These are phyloP conservation scores for Fusarium decemcellulare DNA, from an alignment of 2,329 filamentous ascomycete species.

Conservation along the genomic window DNA sequence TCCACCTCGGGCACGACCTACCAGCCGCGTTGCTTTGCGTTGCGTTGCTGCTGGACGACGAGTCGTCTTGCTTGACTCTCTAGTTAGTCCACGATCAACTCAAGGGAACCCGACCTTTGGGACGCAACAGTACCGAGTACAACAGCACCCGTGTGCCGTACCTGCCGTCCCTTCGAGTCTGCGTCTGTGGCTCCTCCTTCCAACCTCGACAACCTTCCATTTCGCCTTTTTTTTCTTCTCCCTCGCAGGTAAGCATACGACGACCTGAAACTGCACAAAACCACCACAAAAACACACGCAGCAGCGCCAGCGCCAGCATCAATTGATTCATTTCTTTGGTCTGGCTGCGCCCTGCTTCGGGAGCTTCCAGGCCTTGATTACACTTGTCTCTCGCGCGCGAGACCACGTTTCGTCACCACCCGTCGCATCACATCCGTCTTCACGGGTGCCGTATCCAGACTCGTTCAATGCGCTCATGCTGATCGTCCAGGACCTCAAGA, in stretches of 20 bases:
- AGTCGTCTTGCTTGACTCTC: too few species aligned
- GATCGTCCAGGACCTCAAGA: conserved; percentile 66
- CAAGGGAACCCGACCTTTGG: conserved; percentile 11
- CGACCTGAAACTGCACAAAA: conserved; percentile 5
- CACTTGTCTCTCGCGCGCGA: not conserved
- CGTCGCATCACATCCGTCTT: conserved; percentile 22
- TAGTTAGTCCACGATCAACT: conserved; percentile 1
- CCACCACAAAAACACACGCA: not conserved
- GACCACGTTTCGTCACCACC: not conserved
- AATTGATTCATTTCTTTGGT: conserved; percentile 14
- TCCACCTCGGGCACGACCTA: conserved; percentile 5
- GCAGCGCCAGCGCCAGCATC: conserved; percentile 12
- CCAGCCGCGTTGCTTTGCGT: not conserved
- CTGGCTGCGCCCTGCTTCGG: conserved; percentile 14
- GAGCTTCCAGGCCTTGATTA: not conserved
- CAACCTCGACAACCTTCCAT: conserved; percentile 27
- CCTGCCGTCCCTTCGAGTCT: conserved; percentile 19
- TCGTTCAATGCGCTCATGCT: conserved; percentile 59
- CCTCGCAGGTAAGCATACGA: conserved; percentile 38
- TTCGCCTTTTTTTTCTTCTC: conserved; percentile 20
- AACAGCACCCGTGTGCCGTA: conserved; percentile 18
- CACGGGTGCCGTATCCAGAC: conserved; percentile 28
- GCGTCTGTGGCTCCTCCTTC: conserved; percentile 27
- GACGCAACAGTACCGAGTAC: conserved; percentile 2
- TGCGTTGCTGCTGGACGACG: conserved; percentile 3